Evolutionary conservation across 2,329 filamentous ascomycete species (phyloP).

Genomic region (Microdochium trichocladiopsis): DNA sequence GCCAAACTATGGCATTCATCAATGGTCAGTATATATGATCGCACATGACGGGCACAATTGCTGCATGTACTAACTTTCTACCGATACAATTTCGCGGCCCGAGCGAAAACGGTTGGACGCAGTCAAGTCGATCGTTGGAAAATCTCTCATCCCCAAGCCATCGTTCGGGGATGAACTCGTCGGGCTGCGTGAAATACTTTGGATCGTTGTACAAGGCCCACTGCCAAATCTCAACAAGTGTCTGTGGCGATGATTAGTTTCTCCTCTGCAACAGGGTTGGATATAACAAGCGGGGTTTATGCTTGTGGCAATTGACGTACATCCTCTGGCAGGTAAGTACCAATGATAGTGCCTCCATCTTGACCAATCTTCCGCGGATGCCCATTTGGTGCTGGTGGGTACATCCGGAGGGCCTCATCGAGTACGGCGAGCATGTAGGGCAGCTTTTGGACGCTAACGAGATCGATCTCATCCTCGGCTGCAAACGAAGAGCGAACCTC

Average conservation of each 20-base stretch:
- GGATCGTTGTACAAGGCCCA: not conserved
- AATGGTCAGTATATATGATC: not conserved
- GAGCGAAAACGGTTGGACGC: not conserved
- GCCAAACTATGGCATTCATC: not conserved
- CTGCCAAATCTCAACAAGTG: not conserved
- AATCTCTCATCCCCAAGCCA: conserved; percentile 10
- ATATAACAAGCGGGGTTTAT: not conserved
- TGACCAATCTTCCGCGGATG: not conserved
- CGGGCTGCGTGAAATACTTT: not conserved
- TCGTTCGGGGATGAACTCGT: not conserved
- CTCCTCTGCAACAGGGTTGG: not conserved
- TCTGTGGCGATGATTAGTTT: not conserved
- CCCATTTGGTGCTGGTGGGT: not conserved
- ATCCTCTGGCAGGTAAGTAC: not conserved
- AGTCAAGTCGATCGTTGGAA: not conserved
- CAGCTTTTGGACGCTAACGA: not conserved
- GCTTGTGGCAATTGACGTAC: not conserved
- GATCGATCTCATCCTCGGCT: not conserved
- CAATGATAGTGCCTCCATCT: not conserved
- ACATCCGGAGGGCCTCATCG: not conserved
- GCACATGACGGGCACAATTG: no score
- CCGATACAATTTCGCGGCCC: not conserved
- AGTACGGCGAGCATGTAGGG: not conserved
- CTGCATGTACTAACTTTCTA: not conserved
- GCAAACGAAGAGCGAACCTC: conserved; percentile 7